Percentiles rank a stretch among this genome's conserved stretches.
Conservation (phyloP, 768 basidiomycete species). For the Kwoniella heveanensis region DNA sequence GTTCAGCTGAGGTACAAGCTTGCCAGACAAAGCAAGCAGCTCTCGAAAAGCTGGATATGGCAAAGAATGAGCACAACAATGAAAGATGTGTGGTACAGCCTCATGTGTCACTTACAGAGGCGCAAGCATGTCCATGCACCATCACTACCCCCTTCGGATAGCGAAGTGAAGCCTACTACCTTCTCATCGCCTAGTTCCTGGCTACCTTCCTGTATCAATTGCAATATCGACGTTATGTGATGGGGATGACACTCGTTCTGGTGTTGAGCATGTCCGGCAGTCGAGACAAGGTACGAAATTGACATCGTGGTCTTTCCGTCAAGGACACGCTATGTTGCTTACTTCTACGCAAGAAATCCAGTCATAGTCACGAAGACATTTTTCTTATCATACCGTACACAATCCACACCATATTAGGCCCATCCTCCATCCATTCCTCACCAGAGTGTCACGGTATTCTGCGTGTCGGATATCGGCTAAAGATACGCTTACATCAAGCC, state of each 20-base stretch:
- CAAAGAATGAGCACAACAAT: background rate
- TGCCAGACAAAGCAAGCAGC: conserved; percentile 28
- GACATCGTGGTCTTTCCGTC: conserved; percentile 3
- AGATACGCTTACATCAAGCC: background rate
- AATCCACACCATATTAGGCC: too few relatives aligned
- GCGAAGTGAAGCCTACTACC: conserved; percentile 44
- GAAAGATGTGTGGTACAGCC: too few relatives aligned
- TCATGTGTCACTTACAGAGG: conserved; percentile 50
- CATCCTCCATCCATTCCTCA: too few relatives aligned
- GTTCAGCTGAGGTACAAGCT: conserved; percentile 9
- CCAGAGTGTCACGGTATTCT: too few relatives aligned
- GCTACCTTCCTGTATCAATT: conserved; percentile 46
- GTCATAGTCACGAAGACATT: too few relatives aligned
- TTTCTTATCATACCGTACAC: too few relatives aligned
- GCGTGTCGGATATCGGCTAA: background rate
- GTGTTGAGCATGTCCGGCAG: conserved; percentile 47
- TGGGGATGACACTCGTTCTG: conserved; percentile 50
- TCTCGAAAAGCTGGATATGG: conserved; percentile 31
- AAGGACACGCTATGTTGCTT: background rate
- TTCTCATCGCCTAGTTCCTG: conserved; percentile 42
- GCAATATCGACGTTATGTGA: conserved; percentile 36
- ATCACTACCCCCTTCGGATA: background rate
- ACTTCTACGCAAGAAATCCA: too few relatives aligned
- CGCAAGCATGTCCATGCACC: conserved; percentile 40
- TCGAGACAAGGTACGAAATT: conserved; percentile 50